Conservation (phyloP, 176 grass and related monocot species). For the Cenchrus americanus region DNA sequence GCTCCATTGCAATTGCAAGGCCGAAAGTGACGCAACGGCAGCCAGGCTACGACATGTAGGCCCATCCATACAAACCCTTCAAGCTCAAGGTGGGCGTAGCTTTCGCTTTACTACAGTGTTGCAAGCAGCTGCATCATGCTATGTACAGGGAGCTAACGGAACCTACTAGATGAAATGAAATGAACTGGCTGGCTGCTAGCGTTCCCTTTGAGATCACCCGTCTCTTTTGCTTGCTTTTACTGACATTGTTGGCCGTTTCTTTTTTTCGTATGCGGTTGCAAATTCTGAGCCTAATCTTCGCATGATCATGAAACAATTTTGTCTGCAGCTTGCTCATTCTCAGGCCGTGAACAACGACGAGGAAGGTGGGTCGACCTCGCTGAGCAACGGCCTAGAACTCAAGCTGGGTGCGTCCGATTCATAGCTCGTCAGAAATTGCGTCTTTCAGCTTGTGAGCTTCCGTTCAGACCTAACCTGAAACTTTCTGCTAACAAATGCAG, state of each 20-base stretch:
- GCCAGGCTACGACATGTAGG: conserved; percentile 15
- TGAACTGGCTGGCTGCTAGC: not conserved
- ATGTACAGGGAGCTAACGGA: conserved; percentile 2
- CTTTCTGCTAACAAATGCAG: conserved; percentile 39
- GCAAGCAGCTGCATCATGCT: conserved; percentile 27
- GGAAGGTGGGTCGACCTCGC: conserved; percentile 50
- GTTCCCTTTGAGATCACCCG: not conserved
- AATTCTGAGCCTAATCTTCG: not conserved
- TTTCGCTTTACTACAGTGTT: conserved; percentile 33
- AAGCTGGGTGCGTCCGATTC: conserved; percentile 59
- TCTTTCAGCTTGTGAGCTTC: not conserved
- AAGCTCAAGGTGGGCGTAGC: conserved; percentile 16
- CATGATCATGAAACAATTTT: not conserved
- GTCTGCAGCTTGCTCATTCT: conserved; percentile 61
- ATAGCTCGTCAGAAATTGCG: not conserved
- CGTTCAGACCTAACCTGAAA: not conserved
- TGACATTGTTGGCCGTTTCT: not conserved
- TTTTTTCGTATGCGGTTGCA: not conserved
- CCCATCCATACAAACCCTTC: conserved; percentile 25
- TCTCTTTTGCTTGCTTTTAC: not conserved
- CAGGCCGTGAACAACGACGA: conserved; percentile 58
- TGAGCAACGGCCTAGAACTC: conserved; percentile 67
- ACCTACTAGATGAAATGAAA: conserved; percentile 1
- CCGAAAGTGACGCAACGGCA: conserved; percentile 18
- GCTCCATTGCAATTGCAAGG: conserved; percentile 27